Percentiles rank a stretch among this genome's conserved stretches.
Conservation (phyloP, 305 asterid species). For the Plantago lanceolata region DNA sequence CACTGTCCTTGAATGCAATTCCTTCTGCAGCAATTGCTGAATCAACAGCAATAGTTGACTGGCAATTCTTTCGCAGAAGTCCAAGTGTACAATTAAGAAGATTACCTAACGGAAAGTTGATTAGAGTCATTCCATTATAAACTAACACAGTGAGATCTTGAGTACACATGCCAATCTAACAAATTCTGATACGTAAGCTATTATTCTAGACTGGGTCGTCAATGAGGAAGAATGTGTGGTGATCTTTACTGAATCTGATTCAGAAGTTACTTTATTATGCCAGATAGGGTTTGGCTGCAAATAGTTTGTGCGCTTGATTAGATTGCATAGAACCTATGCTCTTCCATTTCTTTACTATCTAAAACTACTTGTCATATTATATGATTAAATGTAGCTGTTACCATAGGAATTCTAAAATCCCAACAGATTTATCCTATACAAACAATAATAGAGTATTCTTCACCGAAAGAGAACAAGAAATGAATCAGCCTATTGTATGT, state of each 20-base stretch:
- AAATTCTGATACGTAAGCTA: constrained; percentile 5
- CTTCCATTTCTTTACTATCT: background rate
- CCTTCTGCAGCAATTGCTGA: constrained; percentile 54
- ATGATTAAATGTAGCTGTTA: background rate
- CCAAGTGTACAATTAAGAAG: constrained; percentile 68
- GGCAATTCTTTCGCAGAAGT: constrained; percentile 52
- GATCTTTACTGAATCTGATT: no score
- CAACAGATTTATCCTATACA: background rate
- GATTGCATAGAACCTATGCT: background rate
- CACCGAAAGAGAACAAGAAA: constrained; percentile 1
- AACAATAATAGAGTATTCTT: background rate
- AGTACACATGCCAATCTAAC: constrained; percentile 1
- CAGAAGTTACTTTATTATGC: background rate
- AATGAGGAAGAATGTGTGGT: background rate
- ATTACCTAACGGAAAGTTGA: constrained; percentile 39
- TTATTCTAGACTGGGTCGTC: background rate
- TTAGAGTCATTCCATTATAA: constrained; percentile 17
- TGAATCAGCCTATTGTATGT: background rate
- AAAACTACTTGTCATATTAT: no score
- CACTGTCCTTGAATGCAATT: constrained; percentile 42
- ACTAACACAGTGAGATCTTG: constrained; percentile 5
- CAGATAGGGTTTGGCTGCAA: background rate
- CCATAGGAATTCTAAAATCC: no score
- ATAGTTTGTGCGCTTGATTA: background rate
- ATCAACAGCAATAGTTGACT: constrained; percentile 43